Evolutionary conservation across 345 rosid species (phyloP).

Genomic region (Carallia brachiata): DNA sequence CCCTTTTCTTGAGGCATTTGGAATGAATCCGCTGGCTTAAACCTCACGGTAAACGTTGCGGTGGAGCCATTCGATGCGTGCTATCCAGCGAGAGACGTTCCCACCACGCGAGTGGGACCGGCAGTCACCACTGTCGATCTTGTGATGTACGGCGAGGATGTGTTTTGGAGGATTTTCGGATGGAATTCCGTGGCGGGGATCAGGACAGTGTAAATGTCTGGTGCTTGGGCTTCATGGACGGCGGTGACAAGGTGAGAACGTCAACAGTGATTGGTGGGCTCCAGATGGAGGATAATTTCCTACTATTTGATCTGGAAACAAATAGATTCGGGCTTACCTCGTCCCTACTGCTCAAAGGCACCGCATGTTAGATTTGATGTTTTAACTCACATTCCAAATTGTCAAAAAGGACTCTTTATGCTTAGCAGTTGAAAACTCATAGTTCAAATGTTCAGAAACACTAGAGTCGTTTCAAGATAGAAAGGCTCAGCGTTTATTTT

Average conservation of each 20-base stretch:
- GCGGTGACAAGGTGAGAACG: constrained; percentile 24
- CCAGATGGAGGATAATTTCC: constrained; percentile 25
- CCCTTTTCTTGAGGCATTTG: constrained; percentile 13
- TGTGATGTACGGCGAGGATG: constrained; percentile 21
- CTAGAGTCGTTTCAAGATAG: too few relatives aligned
- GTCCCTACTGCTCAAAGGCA: constrained; percentile 1
- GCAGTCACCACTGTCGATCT: constrained; percentile 30
- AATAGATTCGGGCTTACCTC: constrained; percentile 18
- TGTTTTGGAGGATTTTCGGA: constrained; percentile 35
- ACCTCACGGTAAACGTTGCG: neutral
- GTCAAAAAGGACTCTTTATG: too few relatives aligned
- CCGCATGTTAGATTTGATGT: constrained; percentile 4
- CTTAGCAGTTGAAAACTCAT: too few relatives aligned
- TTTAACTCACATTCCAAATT: neutral
- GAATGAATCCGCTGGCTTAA: neutral
- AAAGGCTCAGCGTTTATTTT: too few relatives aligned
- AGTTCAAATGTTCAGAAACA: too few relatives aligned
- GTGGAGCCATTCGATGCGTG: constrained; percentile 32
- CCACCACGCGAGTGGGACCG: constrained; percentile 13
- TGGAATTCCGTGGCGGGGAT: constrained; percentile 31
- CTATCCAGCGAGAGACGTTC: constrained; percentile 13
- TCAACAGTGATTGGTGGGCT: constrained; percentile 20
- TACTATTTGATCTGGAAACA: constrained; percentile 13
- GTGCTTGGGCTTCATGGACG: constrained; percentile 44
- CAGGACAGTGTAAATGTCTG: constrained; percentile 13